These are phyloP conservation scores for Cryptococcus floricola DNA, from an alignment of 1,284 basidiomycete genomes.

Conservation along the genomic window DNA sequence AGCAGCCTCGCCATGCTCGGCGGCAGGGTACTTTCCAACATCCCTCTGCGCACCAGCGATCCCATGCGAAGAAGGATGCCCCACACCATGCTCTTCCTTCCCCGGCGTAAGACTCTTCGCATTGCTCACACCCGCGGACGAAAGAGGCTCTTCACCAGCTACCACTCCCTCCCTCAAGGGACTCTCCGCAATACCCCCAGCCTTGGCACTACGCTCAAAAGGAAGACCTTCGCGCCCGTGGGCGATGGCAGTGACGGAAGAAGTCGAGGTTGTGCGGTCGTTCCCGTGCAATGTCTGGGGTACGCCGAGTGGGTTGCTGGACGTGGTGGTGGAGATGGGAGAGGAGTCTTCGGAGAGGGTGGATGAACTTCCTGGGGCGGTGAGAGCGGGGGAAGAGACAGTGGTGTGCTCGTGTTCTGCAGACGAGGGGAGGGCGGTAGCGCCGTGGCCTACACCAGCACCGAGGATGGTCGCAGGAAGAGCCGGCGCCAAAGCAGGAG, in stretches of 20 bases:
- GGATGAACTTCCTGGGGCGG: background rate
- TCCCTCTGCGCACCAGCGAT: constrained; percentile 18
- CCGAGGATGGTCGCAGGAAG: constrained; percentile 30
- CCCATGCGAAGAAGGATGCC: constrained; percentile 26
- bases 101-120: constrained; percentile 23
- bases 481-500: constrained; percentile 20
- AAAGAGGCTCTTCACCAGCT: background rate
- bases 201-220: background rate
- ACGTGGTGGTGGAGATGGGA: background rate
- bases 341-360: background rate
- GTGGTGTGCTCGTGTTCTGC: too few species aligned
- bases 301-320: background rate
- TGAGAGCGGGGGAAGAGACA: background rate
- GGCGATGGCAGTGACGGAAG: constrained; percentile 43
- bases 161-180: background rate
- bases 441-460: constrained; percentile 26
- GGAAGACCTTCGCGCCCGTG: constrained; percentile 35
- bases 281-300: constrained; percentile 15
- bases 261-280: constrained; percentile 32
- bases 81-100: constrained; percentile 23
- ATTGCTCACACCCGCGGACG: background rate
- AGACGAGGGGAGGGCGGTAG: constrained; percentile 12
- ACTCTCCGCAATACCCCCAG: background rate
- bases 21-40: constrained; percentile 25
- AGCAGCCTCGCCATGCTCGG: constrained; percentile 6